Evolutionary conservation across 1,139 yeast genomes (phyloP), one percentile per base, ranked within the genome.

Genomic region (Geotrichum cucujoidarum): DNA sequence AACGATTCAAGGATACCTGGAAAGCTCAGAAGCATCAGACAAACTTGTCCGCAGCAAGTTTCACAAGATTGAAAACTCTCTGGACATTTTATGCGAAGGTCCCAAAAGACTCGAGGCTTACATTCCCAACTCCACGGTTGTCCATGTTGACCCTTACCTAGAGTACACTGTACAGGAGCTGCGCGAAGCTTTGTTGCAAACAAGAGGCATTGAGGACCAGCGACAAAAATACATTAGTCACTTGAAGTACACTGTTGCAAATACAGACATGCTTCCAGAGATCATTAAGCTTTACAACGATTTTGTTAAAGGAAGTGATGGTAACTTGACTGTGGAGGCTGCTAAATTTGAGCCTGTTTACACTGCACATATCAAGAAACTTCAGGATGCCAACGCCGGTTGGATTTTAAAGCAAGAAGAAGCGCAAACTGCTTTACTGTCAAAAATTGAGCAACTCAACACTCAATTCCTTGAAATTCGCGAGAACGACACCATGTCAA

Each of bases 21-120:
- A 60, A 1, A 80, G 80, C 53, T 95, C 95, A 1, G 68, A 69
- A 30, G 60, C 67, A 2, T 86, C 95, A 2, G 95, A 89, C 62
- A 65, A 64, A 2, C 61, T 71, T 2, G 75, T 84, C 0, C 59
- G 66, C 10, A 61, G 63, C 6, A 77, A 76, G 52, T 76, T 75
- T 51, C 55, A 60, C 1, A 72, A 72, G 10, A 68, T 81, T 39
- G 71, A 67, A 50, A 70, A 72, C 0, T 62, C 64, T 16, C 57
- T 85, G 32, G 67, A 67, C 17, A 60, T 80, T 0, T 70, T 79
- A 49, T 67, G 72, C 25, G 73, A 73, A 1, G 71, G 73, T 0
- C 69, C 66, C 37, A 67, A 67, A 1, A 60, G 70, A 2, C 65
- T 85, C 20, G 66, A 65, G 31, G 60, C 63, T 27, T 71, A 66